Conservation (phyloP, 225 moss, liverwort and hornwort genomes). For the Asterella californica region DNA sequence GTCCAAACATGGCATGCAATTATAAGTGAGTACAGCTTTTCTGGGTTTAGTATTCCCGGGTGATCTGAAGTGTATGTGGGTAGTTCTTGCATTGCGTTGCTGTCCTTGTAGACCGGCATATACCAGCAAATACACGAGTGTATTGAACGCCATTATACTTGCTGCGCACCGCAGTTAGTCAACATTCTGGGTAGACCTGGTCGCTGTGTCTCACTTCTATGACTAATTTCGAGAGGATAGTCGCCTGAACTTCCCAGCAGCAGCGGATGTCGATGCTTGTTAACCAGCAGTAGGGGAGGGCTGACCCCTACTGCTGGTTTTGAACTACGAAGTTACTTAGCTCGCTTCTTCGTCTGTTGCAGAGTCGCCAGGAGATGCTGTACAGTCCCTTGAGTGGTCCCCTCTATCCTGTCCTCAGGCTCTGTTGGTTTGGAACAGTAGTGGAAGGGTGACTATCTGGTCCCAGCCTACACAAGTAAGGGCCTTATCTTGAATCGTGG, state of each 20-base stretch:
- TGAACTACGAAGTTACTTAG: too few species aligned
- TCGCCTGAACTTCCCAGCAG: not conserved
- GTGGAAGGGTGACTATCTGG: constrained; percentile 87
- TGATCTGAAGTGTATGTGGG: too few species aligned
- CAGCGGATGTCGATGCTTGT: not conserved
- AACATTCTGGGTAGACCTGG: too few species aligned
- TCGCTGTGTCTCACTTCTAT: not conserved
- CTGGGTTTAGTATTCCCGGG: too few species aligned
- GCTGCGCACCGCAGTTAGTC: too few species aligned
- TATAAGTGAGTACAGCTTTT: too few species aligned
- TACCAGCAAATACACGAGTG: too few species aligned
- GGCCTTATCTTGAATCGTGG: not conserved
- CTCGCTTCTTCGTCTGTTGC: constrained; percentile 16
- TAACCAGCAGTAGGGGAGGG: not conserved
- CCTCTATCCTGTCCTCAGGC: constrained; percentile 74
- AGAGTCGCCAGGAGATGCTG: constrained; percentile 83
- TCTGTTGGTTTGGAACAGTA: constrained; percentile 67
- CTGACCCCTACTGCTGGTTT: not conserved
- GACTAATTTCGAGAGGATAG: not conserved
- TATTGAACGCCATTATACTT: too few species aligned
- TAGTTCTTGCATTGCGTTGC: too few species aligned
- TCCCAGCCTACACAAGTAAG: constrained; percentile 82
- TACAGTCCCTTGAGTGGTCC: constrained; percentile 94
- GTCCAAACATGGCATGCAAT: too few species aligned
- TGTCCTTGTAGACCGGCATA: too few species aligned